phyloP scores from a whole-genome alignment of 306 rosid genomes.

The Quercus engelmannii region DNA sequence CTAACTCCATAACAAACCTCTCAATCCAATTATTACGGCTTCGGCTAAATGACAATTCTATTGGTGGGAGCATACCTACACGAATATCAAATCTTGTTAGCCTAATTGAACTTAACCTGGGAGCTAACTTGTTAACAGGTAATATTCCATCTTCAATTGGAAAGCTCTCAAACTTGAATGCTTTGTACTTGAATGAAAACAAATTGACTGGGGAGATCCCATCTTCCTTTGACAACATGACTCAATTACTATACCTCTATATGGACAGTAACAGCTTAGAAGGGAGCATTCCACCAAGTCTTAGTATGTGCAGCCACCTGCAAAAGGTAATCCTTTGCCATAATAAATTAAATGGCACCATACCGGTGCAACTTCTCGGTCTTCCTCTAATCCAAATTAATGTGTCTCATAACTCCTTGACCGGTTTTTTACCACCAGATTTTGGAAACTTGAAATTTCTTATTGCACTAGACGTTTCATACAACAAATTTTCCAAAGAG shows the following conservation, averaged over 20 bases:
- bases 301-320: not conserved
- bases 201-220: not conserved
- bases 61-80: not conserved
- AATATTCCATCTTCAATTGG: not conserved
- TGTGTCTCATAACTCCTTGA: not conserved
- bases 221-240: not conserved
- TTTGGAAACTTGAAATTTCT: not conserved
- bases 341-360: not conserved
- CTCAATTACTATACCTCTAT: not conserved
- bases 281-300: not conserved
- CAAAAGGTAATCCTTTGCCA: not conserved
- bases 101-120: not conserved
- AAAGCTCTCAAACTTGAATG: not conserved
- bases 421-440: not conserved
- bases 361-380: not conserved
- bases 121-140: not conserved
- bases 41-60: not conserved
- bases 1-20: not conserved
- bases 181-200: not conserved
- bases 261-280: not conserved
- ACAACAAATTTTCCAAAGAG: not conserved
- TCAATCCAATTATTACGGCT: not conserved
- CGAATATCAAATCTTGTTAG: not conserved
- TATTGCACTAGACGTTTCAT: not conserved
- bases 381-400: not conserved